phyloP scores from a whole-genome alignment of 2,329 filamentous ascomycete species.

The Xylaria hypoxylon region DNA sequence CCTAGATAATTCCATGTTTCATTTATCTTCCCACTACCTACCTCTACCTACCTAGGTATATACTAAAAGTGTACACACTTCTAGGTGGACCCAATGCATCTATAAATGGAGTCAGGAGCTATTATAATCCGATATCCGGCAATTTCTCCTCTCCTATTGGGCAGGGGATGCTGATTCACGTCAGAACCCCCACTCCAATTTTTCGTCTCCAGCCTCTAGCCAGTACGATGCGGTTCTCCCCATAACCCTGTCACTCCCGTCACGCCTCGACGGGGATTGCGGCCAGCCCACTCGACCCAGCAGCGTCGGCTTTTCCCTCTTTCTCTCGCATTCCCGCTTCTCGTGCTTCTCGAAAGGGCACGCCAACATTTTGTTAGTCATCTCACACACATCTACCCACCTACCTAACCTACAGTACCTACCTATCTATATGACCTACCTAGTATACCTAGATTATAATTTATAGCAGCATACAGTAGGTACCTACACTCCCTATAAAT shows the following conservation, averaged over 20 bases:
- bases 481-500: too few relatives aligned
- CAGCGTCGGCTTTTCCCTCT: constrained; percentile 28
- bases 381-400: neutral
- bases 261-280: constrained; percentile 24
- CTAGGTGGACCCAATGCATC: neutral
- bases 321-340: constrained; percentile 23
- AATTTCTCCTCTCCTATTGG: constrained; percentile 10
- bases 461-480: neutral
- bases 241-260: constrained; percentile 2
- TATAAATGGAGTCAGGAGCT: constrained; percentile 32
- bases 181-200: constrained; percentile 31
- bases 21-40: too few relatives aligned
- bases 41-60: too few relatives aligned
- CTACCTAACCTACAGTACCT: neutral
- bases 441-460: too few relatives aligned
- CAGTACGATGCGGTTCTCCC: neutral
- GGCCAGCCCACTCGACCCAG: constrained; percentile 30
- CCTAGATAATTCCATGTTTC: too few relatives aligned
- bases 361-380: constrained; percentile 14
- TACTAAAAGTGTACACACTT: too few relatives aligned
- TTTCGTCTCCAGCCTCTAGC: neutral
- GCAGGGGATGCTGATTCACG: constrained; percentile 15
- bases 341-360: neutral
- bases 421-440: too few relatives aligned
- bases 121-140: constrained; percentile 28